Evolutionary conservation across 352 stramenopile species (phyloP).

Genomic region (Phytophthora pseudosyringae): DNA sequence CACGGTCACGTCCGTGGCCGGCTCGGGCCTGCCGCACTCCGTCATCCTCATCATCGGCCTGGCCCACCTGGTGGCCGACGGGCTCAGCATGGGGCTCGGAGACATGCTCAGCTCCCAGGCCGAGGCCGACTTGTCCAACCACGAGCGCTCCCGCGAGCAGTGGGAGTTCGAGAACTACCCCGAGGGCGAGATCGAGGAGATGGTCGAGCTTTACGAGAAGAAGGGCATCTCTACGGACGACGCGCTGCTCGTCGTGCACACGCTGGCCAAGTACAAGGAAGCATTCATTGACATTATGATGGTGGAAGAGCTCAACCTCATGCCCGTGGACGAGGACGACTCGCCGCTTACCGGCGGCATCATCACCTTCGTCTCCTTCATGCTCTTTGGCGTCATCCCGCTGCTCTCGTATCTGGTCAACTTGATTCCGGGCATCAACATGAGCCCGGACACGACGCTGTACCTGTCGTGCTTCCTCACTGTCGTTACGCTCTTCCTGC

Average conservation of each 20-base stretch:
- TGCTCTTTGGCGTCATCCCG: constrained; percentile 92
- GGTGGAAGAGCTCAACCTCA: constrained; percentile 95
- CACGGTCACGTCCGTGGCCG: constrained; percentile 94
- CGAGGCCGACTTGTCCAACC: constrained; percentile 93
- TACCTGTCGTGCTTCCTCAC: constrained; percentile 95
- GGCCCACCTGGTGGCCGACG: constrained; percentile 95
- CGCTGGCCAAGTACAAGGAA: constrained; percentile 97
- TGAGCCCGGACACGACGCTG: constrained; percentile 70
- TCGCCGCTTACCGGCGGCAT: constrained; percentile 83
- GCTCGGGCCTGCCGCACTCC: constrained; percentile 84
- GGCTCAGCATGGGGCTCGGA: constrained; percentile 95
- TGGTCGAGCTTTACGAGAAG: constrained; percentile 96
- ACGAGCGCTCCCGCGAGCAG: constrained; percentile 91
- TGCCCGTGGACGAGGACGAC: constrained; percentile 94
- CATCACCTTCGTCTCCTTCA: constrained; percentile 92
- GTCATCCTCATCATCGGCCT: constrained; percentile 96
- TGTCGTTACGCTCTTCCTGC: constrained; percentile 92
- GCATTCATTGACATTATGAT: constrained; percentile 99
- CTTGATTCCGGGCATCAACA: constrained; percentile 70
- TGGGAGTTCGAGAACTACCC: constrained; percentile 97
- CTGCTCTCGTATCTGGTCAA: constrained; percentile 94
- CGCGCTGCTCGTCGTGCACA: constrained; percentile 91
- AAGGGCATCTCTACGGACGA: constrained; percentile 92
- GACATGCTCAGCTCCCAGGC: constrained; percentile 95
- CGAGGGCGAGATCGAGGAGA: constrained; percentile 96